A percentile compares a stretch with the other conserved stretches of the same genome.
These are phyloP conservation scores for Dictyostelium gargantuum DNA, from an alignment of 208 protist species.

Conservation along the genomic window DNA sequence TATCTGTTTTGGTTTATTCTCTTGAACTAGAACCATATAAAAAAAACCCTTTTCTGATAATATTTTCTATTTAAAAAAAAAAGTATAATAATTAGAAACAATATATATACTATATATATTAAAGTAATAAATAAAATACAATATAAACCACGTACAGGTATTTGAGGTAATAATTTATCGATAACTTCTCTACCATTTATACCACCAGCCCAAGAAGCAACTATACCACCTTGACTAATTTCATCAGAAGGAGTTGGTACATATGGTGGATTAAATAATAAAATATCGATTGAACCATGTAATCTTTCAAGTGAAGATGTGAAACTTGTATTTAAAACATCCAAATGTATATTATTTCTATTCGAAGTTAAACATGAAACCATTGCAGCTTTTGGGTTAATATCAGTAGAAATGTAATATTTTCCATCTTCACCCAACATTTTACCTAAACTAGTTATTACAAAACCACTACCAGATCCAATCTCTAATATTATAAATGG, in stretches of 20 bases:
- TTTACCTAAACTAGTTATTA: constrained; percentile 65
- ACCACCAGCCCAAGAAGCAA: constrained; percentile 73
- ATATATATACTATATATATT: background rate
- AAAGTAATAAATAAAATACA: too few relatives aligned
- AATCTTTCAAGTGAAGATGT: constrained; percentile 25
- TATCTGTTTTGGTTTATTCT: constrained; percentile 74
- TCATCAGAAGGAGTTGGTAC: constrained; percentile 72
- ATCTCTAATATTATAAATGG: constrained; percentile 59
- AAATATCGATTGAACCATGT: constrained; percentile 62
- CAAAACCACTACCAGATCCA: constrained; percentile 73
- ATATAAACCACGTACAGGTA: constrained; percentile 47
- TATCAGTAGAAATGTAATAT: constrained; percentile 68
- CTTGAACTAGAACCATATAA: constrained; percentile 72
- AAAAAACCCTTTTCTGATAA: constrained; percentile 69
- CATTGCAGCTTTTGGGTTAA: constrained; percentile 53
- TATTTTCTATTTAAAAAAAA: constrained; percentile 4
- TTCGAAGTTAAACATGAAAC: constrained; percentile 40
- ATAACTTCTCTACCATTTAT: constrained; percentile 68
- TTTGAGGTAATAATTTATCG: constrained; percentile 72
- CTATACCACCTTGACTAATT: constrained; percentile 43
- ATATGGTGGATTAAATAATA: constrained; percentile 78
- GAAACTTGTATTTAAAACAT: constrained; percentile 65
- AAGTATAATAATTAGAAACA: too few relatives aligned
- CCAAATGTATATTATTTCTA: constrained; percentile 56
- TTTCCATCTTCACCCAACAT: background rate